These are phyloP conservation scores for Adansonia grandidieri DNA, from an alignment of 441 rosid species.

Conservation along the genomic window DNA sequence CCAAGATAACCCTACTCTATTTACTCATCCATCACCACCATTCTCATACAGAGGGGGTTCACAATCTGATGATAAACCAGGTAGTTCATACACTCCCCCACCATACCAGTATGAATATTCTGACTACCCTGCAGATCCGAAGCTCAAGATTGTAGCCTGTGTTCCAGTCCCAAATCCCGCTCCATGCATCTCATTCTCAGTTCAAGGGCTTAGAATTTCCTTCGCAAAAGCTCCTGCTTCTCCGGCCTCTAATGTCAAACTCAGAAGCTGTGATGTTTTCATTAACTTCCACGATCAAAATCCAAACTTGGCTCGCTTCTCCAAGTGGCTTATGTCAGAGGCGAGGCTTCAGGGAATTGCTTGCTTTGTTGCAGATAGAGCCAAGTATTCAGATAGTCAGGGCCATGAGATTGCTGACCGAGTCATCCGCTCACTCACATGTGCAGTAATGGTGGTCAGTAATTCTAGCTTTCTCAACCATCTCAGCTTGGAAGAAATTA, in stretches of 20 bases:
- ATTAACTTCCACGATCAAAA: conserved; percentile 66
- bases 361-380: conserved; percentile 85
- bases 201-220: conserved; percentile 82
- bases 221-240: conserved; percentile 71
- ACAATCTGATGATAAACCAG: conserved; percentile 38
- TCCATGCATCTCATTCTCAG: conserved; percentile 77
- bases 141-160: conserved; percentile 62
- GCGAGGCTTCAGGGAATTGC: conserved; percentile 89
- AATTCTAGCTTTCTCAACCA: conserved; percentile 63
- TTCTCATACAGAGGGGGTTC: background rate
- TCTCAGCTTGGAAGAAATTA: conserved; percentile 37
- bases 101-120: conserved; percentile 76
- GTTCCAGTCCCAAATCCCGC: conserved; percentile 56
- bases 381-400: conserved; percentile 70
- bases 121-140: conserved; percentile 64
- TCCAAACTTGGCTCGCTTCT: conserved; percentile 73
- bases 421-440: conserved; percentile 54
- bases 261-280: conserved; percentile 85
- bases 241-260: conserved; percentile 68
- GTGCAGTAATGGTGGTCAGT: conserved; percentile 73
- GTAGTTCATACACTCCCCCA: conserved; percentile 86
- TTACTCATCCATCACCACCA: background rate
- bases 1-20: background rate
- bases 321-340: conserved; percentile 91
- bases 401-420: conserved; percentile 83